These are phyloP conservation scores for Pseudisothecium myosuroides DNA, from an alignment of 225 moss, liverwort and hornwort genomes.

Conservation along the genomic window DNA sequence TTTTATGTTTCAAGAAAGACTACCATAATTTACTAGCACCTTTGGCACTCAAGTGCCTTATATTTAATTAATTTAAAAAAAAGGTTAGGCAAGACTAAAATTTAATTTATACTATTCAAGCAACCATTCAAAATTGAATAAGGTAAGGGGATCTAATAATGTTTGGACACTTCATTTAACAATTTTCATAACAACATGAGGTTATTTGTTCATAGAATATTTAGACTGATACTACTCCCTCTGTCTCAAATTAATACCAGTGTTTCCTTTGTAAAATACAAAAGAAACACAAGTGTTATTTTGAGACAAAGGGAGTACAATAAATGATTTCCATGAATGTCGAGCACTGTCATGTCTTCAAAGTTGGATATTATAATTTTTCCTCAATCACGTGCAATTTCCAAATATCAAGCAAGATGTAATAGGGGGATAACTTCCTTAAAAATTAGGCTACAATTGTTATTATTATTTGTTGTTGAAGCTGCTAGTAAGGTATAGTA, in stretches of 20 bases:
- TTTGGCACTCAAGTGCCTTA: not conserved
- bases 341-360: not conserved
- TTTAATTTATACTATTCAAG: not conserved
- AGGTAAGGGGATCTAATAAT: not conserved
- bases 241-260: too few species aligned
- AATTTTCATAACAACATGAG: not conserved
- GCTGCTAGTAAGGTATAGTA: too few species aligned
- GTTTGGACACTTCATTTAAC: not conserved
- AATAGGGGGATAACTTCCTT: too few species aligned
- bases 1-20: not conserved
- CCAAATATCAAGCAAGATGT: not conserved
- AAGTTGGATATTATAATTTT: not conserved
- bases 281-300: too few species aligned
- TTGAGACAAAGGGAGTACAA: too few species aligned
- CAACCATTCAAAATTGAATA: not conserved
- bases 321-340: not conserved
- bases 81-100: not conserved
- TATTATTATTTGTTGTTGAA: too few species aligned
- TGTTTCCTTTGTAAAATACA: too few species aligned
- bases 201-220: not conserved
- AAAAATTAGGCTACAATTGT: too few species aligned
- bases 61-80: not conserved
- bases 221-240: too few species aligned
- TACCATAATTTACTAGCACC: not conserved
- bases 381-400: not conserved